Base-by-base conservation (phyloP, 805 yeast species). In the Starmerella ratchasimensis region DNA sequence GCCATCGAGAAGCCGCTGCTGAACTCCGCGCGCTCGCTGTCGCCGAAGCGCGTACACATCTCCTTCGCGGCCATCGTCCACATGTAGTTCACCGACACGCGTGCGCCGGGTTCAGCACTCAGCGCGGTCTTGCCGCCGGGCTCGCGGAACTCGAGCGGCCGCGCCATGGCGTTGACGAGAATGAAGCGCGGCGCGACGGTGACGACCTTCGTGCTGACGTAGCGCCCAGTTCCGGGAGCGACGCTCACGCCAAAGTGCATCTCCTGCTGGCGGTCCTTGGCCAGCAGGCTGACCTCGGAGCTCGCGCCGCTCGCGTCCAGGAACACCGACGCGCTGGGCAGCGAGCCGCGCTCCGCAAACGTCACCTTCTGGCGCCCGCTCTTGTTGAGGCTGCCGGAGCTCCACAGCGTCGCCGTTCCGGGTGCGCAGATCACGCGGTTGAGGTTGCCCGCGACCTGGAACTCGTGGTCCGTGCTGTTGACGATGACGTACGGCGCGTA, bases 241-340 rank as follows among this genome's bases (percentile, higher is more conserved):
- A 56, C 43, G 11, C 31, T 28, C 1, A 86, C 58, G 11, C 97
- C 97, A 10, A 86, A 60, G 51, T 79, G 75, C 43, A 74, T 71
- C 50, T 84, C 94, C 3, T 53, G 44, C 31, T 52, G 54, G 13
- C 50, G 41, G 22, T 54, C 52, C 17, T 31, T 43, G 2, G 64
- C 49, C 9, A 55, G 48, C 37, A 74, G 55, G 3, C 60, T 58
- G 3, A 70, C 61, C 39, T 74, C 94, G 30, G 70, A 67, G 1
- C 74, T 64, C 46, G 84, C 88, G 0, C 98, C 98, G 38, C 88
- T 69, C 3, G 94, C 93, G 53, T 86, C 95, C 50, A 90, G 74
- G 54, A 93, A 76, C 33, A 82, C 63, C 2, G 82, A 80, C 1
- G 63, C 55, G 46, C 94, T 79, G 71, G 80, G 70, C 5, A 65